Evolutionary conservation across 305 asterid species (phyloP).

Genomic region (Petunia hybrid): DNA sequence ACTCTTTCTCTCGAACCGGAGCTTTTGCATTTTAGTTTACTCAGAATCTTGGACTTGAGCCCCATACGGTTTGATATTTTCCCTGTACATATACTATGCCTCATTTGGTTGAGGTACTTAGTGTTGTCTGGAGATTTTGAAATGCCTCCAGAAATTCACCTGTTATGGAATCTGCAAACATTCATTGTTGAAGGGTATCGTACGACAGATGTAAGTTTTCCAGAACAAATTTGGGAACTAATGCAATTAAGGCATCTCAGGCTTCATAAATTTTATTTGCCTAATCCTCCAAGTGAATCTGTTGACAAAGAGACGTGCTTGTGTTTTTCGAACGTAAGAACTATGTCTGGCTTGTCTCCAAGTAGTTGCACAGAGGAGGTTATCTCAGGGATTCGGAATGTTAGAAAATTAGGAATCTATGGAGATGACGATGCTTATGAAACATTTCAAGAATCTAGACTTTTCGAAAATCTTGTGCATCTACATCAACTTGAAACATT

Average conservation of each 20-base stretch:
- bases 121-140: not conserved
- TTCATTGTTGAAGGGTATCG: not conserved
- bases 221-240: not conserved
- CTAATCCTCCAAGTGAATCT: not conserved
- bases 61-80: no score
- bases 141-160: constrained; percentile 12
- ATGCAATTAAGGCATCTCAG: not conserved
- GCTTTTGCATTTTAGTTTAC: no score
- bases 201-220: no score
- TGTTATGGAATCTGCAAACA: not conserved
- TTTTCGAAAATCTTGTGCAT: not conserved
- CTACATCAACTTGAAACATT: not conserved
- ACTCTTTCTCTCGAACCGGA: no score
- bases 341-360: not conserved
- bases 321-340: not conserved
- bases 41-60: no score
- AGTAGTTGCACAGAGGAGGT: not conserved
- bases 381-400: not conserved
- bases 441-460: not conserved
- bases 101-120: no score
- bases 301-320: not conserved
- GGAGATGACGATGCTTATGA: not conserved
- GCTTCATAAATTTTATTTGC: not conserved
- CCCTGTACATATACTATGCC: no score
- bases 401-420: not conserved